Evolutionary conservation across 2,329 filamentous ascomycete species (phyloP), one percentile per base, ranked within the genome.

Genomic region (Ophiostoma tasmaniense): DNA sequence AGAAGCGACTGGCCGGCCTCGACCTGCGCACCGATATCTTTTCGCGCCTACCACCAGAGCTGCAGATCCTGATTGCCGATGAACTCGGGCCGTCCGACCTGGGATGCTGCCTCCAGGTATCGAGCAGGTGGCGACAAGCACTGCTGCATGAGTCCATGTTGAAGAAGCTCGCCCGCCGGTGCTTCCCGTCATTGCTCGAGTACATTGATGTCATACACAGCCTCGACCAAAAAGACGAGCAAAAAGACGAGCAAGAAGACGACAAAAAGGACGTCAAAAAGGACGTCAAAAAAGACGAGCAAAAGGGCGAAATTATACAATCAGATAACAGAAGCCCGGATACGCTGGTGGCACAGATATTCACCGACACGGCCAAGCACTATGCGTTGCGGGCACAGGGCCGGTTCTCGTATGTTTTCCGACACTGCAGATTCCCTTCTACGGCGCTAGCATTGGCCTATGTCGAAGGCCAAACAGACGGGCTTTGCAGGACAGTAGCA

Each of bases 1-100:
- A 70, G 59, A 22, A 64, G 11, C 61, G 52, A 2, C 69, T 73
- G 0, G 66, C 67, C 13, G 5, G 62, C 13, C 67, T 73, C 20
- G 72, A 73, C 45, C 50, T 72, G 55, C 68, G 70, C 14, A 71
- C 69, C 22, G 73, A 73, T 50, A 39, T 73, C 14, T 66, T 72
- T 33, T 64, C 35, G 6, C 69, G 69, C 0, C 68, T 74, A 45
- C 73, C 73, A 13, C 35, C 66, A 3, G 73, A 74, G 69, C 70
- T 74, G 64, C 71, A 69, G 68, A 50, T 74, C 14, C 62, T 69
- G 5, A 66, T 74, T 4, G 65, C 69, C 13, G 28, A 68, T 39
- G 64, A 50, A 2, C 69, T 74, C 20, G 70, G 68, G 3, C 67
- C 69, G 6, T 64, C 45, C 2, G 72, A 74, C 39, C 25, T 74